Evolutionary conservation across 352 stramenopile species (phyloP).

Genomic region (Pythium insidiosum): DNA sequence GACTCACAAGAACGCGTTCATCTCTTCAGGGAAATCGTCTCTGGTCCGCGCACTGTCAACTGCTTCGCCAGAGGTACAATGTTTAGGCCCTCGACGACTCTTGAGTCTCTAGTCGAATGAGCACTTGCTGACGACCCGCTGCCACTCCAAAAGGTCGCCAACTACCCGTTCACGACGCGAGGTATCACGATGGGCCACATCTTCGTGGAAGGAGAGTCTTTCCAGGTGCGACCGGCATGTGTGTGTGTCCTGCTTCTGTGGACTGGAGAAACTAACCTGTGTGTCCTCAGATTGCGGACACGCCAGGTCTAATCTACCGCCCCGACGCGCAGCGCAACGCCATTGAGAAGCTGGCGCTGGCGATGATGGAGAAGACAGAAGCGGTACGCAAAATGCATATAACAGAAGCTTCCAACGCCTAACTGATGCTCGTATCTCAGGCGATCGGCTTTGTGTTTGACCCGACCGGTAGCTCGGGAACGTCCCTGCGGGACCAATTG

Average conservation of each 20-base stretch:
- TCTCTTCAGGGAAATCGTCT: conserved; percentile 66
- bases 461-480: conserved; percentile 59
- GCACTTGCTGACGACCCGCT: too few relatives aligned
- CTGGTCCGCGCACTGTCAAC: conserved; percentile 74
- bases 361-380: conserved; percentile 31
- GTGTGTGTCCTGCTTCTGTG: not conserved
- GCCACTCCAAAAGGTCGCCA: too few relatives aligned
- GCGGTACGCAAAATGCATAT: conserved; percentile 14
- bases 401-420: too few relatives aligned
- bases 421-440: too few relatives aligned
- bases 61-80: conserved; percentile 61
- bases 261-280: not conserved
- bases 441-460: conserved; percentile 84
- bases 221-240: conserved; percentile 33
- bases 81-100: not conserved
- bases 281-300: conserved; percentile 66
- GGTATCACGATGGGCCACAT: conserved; percentile 86
- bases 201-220: conserved; percentile 74
- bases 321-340: conserved; percentile 26
- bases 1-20: not conserved
- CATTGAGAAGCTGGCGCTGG: conserved; percentile 32
- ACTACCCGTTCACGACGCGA: conserved; percentile 84
- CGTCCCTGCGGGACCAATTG: conserved; percentile 48
- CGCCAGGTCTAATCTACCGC: conserved; percentile 28
- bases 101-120: not conserved